A percentile compares a stretch with the other conserved stretches of the same genome.
These are phyloP conservation scores for Cinchona pubescens DNA, from an alignment of 257 asterid species.

Conservation along the genomic window DNA sequence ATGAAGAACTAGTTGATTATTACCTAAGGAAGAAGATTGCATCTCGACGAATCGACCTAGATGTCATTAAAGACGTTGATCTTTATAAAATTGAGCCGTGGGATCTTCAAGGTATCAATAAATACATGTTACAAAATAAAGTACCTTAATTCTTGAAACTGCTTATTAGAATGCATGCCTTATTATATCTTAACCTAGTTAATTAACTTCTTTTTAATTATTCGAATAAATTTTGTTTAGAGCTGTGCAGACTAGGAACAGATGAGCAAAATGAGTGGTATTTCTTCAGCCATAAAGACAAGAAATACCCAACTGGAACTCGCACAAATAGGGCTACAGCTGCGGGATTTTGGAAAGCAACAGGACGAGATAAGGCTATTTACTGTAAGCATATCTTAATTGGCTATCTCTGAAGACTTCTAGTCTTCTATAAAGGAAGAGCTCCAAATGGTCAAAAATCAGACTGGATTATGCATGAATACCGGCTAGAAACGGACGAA, in stretches of 20 bases:
- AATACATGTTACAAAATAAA: not conserved
- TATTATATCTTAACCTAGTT: no score
- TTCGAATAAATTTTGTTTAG: constrained; percentile 26
- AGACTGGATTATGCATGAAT: constrained; percentile 96
- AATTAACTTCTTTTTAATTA: no score
- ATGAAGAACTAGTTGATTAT: constrained; percentile 90
- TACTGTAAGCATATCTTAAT: constrained; percentile 69
- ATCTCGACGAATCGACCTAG: constrained; percentile 60
- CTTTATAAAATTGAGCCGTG: constrained; percentile 94
- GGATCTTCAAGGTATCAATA: constrained; percentile 82
- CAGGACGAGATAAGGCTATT: constrained; percentile 88
- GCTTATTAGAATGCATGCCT: not conserved
- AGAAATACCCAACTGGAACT: constrained; percentile 89
- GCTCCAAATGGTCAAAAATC: constrained; percentile 95
- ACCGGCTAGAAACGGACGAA: constrained; percentile 76
- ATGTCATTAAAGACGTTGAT: constrained; percentile 82
- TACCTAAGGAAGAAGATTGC: constrained; percentile 72
- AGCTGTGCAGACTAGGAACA: constrained; percentile 81
- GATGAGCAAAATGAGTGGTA: constrained; percentile 87
- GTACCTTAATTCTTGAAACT: not conserved
- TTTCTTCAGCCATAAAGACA: constrained; percentile 93
- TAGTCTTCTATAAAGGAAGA: constrained; percentile 80
- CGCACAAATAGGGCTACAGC: constrained; percentile 87
- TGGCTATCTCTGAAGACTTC: constrained; percentile 82
- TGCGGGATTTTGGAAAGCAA: constrained; percentile 96